A percentile compares a stretch with the other conserved stretches of the same genome.
These are phyloP conservation scores for Marasmius oreades DNA, from an alignment of 1,284 basidiomycete species.

Conservation along the genomic window DNA sequence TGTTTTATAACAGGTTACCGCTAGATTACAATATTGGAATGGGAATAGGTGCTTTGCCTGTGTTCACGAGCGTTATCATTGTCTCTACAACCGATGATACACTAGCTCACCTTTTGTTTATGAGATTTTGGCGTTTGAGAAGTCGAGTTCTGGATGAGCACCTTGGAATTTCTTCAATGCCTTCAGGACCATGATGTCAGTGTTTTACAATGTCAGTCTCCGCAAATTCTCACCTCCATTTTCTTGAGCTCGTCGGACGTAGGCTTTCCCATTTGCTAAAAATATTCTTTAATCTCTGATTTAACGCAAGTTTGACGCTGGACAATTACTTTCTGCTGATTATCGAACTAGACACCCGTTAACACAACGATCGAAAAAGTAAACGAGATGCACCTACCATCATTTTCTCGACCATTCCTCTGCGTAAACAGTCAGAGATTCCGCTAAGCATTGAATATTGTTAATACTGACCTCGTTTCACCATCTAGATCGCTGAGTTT, in stretches of 20 bases:
- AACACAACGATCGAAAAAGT: conserved; percentile 10
- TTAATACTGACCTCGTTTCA: conserved; percentile 68
- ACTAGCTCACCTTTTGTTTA: conserved; percentile 30
- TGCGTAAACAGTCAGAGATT: conserved; percentile 25
- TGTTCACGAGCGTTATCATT: background rate
- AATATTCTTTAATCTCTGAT: conserved; percentile 12
- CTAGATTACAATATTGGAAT: background rate
- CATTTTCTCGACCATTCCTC: conserved; percentile 99
- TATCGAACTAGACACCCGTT: conserved; percentile 74
- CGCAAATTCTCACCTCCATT: conserved; percentile 58
- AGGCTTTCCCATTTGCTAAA: conserved; percentile 91
- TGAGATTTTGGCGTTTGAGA: conserved; percentile 86
- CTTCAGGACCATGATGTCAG: conserved; percentile 33
- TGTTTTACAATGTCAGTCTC: conserved; percentile 2
- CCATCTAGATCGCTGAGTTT: conserved; percentile 95
- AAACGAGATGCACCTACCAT: conserved; percentile 62
- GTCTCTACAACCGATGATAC: background rate
- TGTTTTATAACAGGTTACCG: background rate
- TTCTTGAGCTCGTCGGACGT: conserved; percentile 91
- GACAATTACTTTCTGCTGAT: conserved; percentile 82
- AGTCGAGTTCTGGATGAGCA: conserved; percentile 91
- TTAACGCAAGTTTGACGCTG: conserved; percentile 3
- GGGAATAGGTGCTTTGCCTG: background rate
- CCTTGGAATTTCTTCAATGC: conserved; percentile 86
- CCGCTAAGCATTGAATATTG: conserved; percentile 8